Evolutionary conservation across 164 flowering plant genomes (phyloP).

Genomic region (Liquidambar formosana): DNA sequence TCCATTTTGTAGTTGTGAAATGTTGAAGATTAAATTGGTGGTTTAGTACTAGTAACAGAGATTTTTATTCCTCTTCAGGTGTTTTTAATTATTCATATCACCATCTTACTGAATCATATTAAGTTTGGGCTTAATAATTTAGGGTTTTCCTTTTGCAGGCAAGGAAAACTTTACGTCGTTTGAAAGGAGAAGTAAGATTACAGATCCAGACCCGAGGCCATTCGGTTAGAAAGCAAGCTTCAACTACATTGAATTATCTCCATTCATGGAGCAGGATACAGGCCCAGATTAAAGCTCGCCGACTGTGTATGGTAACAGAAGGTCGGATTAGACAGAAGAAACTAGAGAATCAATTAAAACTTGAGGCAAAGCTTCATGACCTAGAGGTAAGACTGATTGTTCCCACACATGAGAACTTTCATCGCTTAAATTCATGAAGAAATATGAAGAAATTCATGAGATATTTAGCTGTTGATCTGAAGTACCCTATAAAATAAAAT

Average conservation of each 20-base stretch:
- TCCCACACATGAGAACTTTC: too few relatives aligned
- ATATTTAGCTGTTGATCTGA: too few relatives aligned
- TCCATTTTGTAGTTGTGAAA: neutral
- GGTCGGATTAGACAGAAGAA: slow-evolving; percentile 71
- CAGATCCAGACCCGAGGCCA: slow-evolving; percentile 38
- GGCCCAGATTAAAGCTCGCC: slow-evolving; percentile 61
- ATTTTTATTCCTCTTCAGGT: neutral
- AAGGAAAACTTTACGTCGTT: slow-evolving; percentile 54
- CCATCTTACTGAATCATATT: too few relatives aligned
- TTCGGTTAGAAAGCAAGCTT: slow-evolving; percentile 59
- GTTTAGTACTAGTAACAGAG: neutral
- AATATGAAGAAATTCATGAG: too few relatives aligned
- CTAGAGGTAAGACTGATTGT: slow-evolving; percentile 52
- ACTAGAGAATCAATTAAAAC: slow-evolving; percentile 73
- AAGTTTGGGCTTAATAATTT: too few relatives aligned
- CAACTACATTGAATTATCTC: slow-evolving; percentile 57
- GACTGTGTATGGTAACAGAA: slow-evolving; percentile 73
- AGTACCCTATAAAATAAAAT: too few relatives aligned
- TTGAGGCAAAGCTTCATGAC: slow-evolving; percentile 91
- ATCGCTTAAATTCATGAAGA: too few relatives aligned
- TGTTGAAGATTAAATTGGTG: neutral
- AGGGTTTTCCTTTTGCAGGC: slow-evolving; percentile 50
- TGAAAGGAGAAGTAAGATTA: slow-evolving; percentile 59
- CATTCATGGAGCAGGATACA: slow-evolving; percentile 82
- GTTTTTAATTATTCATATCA: too few relatives aligned